A percentile compares a stretch with the other conserved stretches of the same genome.
Evolutionary conservation across 2,329 filamentous ascomycete species (phyloP).

Genomic region (Mariannaea elegans): DNA sequence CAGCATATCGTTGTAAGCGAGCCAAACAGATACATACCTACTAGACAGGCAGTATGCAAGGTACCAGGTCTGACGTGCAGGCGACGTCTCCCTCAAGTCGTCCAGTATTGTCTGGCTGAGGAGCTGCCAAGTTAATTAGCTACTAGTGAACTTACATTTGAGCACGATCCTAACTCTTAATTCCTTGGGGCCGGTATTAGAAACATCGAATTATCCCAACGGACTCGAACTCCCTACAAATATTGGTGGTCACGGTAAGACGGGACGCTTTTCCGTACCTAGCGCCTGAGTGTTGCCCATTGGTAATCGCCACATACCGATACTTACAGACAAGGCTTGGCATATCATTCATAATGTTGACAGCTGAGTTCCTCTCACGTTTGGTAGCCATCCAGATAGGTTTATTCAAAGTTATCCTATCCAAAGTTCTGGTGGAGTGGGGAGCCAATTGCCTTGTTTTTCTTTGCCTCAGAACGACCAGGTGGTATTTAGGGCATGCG

Average conservation of each 20-base stretch:
- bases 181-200: no score
- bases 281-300: not conserved
- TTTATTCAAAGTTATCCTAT: not conserved
- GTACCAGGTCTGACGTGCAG: not conserved
- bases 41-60: not conserved
- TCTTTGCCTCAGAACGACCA: not conserved
- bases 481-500: constrained; percentile 4
- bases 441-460: constrained; percentile 4
- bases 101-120: no score
- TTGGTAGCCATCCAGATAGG: not conserved
- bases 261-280: constrained; percentile 8
- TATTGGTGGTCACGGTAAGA: constrained; percentile 1
- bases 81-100: no score
- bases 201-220: not conserved
- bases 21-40: not conserved
- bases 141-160: no score
- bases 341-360: no score
- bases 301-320: no score
- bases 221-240: not conserved
- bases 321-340: no score
- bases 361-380: not conserved
- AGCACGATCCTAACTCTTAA: no score
- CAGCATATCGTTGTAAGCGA: constrained; percentile 19
- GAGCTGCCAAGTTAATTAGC: no score
- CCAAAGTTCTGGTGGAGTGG: not conserved